Conservation (phyloP, 768 basidiomycete species). For the Leccinum longicurvipes region DNA sequence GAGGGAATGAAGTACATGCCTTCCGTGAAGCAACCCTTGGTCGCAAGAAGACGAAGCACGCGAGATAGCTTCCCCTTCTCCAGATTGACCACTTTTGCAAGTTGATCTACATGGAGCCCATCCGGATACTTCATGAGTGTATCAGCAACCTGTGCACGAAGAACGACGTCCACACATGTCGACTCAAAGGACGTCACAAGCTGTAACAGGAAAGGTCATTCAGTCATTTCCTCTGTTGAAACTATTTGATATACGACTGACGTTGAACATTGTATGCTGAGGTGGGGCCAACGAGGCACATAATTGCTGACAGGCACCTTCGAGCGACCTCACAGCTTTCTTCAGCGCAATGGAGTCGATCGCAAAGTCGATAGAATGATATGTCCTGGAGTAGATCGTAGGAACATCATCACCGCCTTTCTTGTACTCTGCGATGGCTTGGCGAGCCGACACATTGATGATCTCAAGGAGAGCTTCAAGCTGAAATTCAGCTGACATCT, state of each 20-base stretch:
- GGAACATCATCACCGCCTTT: constrained; percentile 19
- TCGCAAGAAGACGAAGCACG: constrained; percentile 30
- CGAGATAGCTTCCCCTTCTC: constrained; percentile 29
- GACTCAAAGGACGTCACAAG: constrained; percentile 22
- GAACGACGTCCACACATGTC: constrained; percentile 13
- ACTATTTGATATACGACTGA: constrained; percentile 1
- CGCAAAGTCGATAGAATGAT: constrained; percentile 21
- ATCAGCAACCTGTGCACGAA: not conserved
- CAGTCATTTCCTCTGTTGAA: not conserved
- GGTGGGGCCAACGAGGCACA: constrained; percentile 26
- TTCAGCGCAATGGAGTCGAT: constrained; percentile 20
- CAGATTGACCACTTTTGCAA: constrained; percentile 21
- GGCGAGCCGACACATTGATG: constrained; percentile 26
- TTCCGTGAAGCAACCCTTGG: constrained; percentile 19
- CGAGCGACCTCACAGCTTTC: constrained; percentile 26
- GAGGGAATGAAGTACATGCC: not conserved
- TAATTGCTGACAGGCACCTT: constrained; percentile 27
- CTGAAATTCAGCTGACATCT: constrained; percentile 15
- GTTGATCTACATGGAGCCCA: constrained; percentile 28
- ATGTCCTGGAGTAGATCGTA: constrained; percentile 19
- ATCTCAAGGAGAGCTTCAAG: constrained; percentile 23
- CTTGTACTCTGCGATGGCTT: constrained; percentile 25
- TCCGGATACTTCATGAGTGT: constrained; percentile 20
- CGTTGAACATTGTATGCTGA: constrained; percentile 26
- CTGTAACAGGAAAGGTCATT: not conserved